A percentile compares a stretch with the other conserved stretches of the same genome.
phyloP scores from a whole-genome alignment of 1,139 yeast genomes.

The Waltiozyma sp. region DNA sequence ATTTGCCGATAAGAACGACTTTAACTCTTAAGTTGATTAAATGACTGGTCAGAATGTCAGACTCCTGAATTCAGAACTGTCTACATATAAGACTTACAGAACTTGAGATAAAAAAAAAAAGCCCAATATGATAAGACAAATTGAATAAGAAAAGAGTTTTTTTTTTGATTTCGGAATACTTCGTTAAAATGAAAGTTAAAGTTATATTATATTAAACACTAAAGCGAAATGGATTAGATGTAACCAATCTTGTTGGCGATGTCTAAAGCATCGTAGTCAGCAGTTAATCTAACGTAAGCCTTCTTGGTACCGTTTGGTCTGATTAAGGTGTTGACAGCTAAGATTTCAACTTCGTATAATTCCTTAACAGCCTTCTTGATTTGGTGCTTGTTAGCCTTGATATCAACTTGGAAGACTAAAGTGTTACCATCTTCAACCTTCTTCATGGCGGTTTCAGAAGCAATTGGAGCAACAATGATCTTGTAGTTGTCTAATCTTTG shows the following conservation, averaged over 20 bases:
- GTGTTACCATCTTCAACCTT: slow-evolving; percentile 99
- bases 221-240: slow-evolving; percentile 43
- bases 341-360: slow-evolving; percentile 92
- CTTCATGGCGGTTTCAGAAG: slow-evolving; percentile 98
- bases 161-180: not conserved
- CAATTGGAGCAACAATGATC: slow-evolving; percentile 89
- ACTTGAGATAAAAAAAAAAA: too few relatives aligned
- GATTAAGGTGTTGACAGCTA: slow-evolving; percentile 89
- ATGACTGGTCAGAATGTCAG: too few relatives aligned
- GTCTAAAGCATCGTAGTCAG: slow-evolving; percentile 99
- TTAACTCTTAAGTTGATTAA: too few relatives aligned
- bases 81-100: too few relatives aligned
- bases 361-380: slow-evolving; percentile 98
- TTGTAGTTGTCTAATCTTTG: slow-evolving; percentile 96
- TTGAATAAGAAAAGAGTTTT: not conserved
- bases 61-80: too few relatives aligned
- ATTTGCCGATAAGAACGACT: not conserved
- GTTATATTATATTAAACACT: slow-evolving; percentile 1
- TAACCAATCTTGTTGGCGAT: slow-evolving; percentile 99
- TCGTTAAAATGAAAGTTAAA: not conserved
- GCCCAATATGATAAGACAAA: too few relatives aligned
- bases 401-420: slow-evolving; percentile 95
- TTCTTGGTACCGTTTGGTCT: slow-evolving; percentile 99
- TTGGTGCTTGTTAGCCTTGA: slow-evolving; percentile 96
- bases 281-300: slow-evolving; percentile 98